phyloP scores from a whole-genome alignment of 192 early-diverging fungal species.

The Podila minutissima region DNA sequence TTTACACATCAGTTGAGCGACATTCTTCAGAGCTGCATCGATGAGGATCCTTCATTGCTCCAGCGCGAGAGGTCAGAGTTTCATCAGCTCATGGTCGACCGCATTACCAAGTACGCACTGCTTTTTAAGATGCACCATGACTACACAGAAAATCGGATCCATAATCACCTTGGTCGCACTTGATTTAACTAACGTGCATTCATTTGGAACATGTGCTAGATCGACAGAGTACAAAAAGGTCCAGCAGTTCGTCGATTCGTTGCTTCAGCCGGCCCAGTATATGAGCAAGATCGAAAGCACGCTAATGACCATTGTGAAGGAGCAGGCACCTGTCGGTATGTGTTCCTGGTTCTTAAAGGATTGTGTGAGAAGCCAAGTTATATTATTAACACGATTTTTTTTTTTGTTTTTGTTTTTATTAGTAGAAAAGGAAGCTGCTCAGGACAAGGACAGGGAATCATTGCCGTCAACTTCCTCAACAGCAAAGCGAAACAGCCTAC shows the following conservation, averaged over 20 bases:
- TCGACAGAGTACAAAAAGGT: conserved; percentile 49
- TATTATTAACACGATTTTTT: too few relatives aligned
- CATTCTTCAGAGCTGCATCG: conserved; percentile 39
- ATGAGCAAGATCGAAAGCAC: conserved; percentile 44
- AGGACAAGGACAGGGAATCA: conserved; percentile 8
- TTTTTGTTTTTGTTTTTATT: background rate
- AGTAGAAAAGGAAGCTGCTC: conserved; percentile 15
- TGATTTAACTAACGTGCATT: background rate
- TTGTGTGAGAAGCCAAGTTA: background rate
- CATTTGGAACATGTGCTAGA: conserved; percentile 1
- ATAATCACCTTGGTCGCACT: background rate
- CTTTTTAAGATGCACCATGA: too few relatives aligned
- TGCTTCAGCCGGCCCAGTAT: conserved; percentile 40
- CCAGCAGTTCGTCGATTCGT: conserved; percentile 43
- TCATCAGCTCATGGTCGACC: conserved; percentile 47
- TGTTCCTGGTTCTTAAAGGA: background rate
- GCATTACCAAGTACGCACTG: conserved; percentile 36
- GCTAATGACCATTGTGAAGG: conserved; percentile 40
- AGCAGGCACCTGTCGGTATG: conserved; percentile 36
- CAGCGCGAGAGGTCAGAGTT: conserved; percentile 48
- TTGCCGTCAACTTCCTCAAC: background rate
- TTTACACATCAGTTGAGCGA: conserved; percentile 35
- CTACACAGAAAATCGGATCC: too few relatives aligned
- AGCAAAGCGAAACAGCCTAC: background rate
- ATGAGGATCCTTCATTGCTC: conserved; percentile 37